phyloP scores from a whole-genome alignment of 805 yeast genomes.

The Wickerhamiella spandovensis region DNA sequence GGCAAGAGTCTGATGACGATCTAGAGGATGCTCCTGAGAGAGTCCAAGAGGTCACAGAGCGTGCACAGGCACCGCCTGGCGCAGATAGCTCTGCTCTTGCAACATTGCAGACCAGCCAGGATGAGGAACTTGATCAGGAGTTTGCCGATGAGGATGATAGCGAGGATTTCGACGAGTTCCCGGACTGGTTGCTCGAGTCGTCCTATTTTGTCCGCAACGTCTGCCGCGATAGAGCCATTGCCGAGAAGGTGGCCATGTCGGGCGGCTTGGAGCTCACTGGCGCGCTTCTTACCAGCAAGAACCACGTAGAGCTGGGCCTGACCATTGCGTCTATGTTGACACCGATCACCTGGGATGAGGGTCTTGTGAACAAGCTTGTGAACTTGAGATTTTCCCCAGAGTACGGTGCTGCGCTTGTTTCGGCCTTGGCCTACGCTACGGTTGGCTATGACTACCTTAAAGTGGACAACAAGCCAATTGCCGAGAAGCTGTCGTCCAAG shows the following conservation, averaged over 20 bases:
- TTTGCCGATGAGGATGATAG: constrained; percentile 2
- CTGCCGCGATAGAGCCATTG: constrained; percentile 5
- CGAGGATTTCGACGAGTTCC: constrained; percentile 7
- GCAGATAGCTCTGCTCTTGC: background rate
- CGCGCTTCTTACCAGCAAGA: background rate
- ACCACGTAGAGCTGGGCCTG: background rate
- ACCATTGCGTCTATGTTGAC: background rate
- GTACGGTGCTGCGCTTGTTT: background rate
- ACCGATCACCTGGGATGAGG: background rate
- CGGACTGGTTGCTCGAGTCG: constrained; percentile 5
- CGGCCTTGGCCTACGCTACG: background rate
- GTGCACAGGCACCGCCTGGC: background rate
- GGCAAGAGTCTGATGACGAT: background rate
- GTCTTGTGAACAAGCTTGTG: background rate
- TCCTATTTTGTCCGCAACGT: constrained; percentile 9
- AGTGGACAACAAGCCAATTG: background rate
- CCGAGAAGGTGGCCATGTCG: background rate
- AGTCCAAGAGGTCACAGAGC: background rate
- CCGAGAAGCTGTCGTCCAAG: background rate
- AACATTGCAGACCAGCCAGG: background rate
- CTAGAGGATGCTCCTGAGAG: background rate
- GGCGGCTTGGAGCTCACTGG: background rate
- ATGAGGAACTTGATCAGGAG: background rate
- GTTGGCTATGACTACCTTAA: background rate
- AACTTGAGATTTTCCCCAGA: background rate